Conservation (phyloP, 805 yeast species). For the Cyberlindnera bimundalis region DNA sequence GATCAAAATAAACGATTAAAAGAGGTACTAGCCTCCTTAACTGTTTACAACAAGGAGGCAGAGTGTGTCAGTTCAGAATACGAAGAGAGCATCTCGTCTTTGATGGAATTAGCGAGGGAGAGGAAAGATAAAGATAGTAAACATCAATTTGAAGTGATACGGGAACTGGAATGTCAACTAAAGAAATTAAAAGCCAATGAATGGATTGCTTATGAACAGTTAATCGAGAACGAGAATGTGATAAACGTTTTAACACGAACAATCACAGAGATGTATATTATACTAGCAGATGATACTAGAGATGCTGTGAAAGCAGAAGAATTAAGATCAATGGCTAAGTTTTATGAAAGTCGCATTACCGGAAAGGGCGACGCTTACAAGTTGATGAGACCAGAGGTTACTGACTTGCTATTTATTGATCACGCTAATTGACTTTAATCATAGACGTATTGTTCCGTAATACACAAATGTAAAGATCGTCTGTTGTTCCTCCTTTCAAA, state of each 20-base stretch:
- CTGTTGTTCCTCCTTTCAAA: too few species aligned
- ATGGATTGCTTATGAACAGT: conserved; percentile 10
- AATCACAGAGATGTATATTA: conserved; percentile 9
- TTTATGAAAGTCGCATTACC: conserved; percentile 1
- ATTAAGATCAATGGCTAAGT: conserved; percentile 3
- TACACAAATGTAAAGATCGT: too few species aligned
- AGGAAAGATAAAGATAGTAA: conserved; percentile 8
- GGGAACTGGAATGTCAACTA: conserved; percentile 5
- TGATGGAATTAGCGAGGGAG: conserved; percentile 10
- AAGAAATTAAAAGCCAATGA: conserved; percentile 13
- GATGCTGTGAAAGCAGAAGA: conserved; percentile 4
- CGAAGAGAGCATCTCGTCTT: conserved; percentile 10
- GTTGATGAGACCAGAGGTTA: conserved; percentile 2
- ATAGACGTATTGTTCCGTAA: too few species aligned
- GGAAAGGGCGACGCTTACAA: conserved; percentile 3
- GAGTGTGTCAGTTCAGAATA: conserved; percentile 14
- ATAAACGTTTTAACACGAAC: conserved; percentile 10
- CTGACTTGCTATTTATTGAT: conserved; percentile 2
- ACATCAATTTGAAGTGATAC: conserved; percentile 3
- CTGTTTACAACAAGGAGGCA: conserved; percentile 9
- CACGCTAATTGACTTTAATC: background rate
- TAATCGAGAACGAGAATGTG: conserved; percentile 13
- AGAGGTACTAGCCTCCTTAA: conserved; percentile 9
- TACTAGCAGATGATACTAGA: conserved; percentile 8
- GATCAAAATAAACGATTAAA: conserved; percentile 20